phyloP scores from a whole-genome alignment of 208 protist genomes.

The Leishmania major region DNA sequence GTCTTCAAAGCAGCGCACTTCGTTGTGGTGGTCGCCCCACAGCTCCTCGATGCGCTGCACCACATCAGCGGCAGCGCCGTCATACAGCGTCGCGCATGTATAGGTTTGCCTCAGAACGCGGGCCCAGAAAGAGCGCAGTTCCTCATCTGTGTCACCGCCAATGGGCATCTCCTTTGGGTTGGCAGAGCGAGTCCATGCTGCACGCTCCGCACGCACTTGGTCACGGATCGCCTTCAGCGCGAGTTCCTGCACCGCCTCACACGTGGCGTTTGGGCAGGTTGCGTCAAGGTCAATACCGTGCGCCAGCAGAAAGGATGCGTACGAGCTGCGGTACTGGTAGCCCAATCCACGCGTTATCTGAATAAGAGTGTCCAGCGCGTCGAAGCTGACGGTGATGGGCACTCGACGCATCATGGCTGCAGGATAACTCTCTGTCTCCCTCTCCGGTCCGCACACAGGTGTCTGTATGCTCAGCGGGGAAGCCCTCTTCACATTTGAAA shows the following conservation, averaged over 20 bases:
- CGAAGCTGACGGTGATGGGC: slow-evolving; percentile 62
- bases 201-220: slow-evolving; percentile 18
- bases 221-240: slow-evolving; percentile 11
- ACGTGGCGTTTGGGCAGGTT: slow-evolving; percentile 18
- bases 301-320: slow-evolving; percentile 42
- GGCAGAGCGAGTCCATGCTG: slow-evolving; percentile 18
- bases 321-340: slow-evolving; percentile 58
- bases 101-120: slow-evolving; percentile 40
- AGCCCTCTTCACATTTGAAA: background rate
- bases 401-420: slow-evolving; percentile 10
- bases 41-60: slow-evolving; percentile 10
- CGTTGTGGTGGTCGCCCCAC: background rate
- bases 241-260: slow-evolving; percentile 3
- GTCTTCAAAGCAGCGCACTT: slow-evolving; percentile 20
- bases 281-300: slow-evolving; percentile 27
- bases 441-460: background rate
- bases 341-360: slow-evolving; percentile 50
- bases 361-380: slow-evolving; percentile 67
- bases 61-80: slow-evolving; percentile 7
- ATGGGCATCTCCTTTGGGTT: slow-evolving; percentile 64
- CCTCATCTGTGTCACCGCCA: slow-evolving; percentile 41
- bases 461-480: background rate
- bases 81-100: slow-evolving; percentile 11
- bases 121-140: slow-evolving; percentile 46
- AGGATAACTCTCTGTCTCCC: background rate